A percentile compares a stretch with the other conserved stretches of the same genome.
Conservation (phyloP, 2,329 filamentous ascomycete genomes). For the Aspergillus luchuensis region DNA sequence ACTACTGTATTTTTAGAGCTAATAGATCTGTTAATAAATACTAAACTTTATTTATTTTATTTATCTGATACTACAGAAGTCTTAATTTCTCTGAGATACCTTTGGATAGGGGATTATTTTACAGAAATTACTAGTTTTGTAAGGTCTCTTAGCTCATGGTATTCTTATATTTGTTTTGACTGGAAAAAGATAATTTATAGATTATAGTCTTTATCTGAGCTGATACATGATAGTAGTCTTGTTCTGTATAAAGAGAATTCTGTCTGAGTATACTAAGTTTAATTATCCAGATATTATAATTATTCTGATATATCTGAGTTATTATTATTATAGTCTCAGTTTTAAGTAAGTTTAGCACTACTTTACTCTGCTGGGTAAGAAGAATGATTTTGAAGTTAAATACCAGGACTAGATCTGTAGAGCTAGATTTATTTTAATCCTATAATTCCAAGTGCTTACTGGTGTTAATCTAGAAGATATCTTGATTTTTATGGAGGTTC, state of each 20-base stretch:
- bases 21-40: constrained; percentile 13
- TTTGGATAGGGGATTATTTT: constrained; percentile 8
- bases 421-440: constrained; percentile 33
- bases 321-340: constrained; percentile 59
- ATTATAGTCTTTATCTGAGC: constrained; percentile 59
- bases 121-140: constrained; percentile 27
- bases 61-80: background rate
- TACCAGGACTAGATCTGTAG: constrained; percentile 42
- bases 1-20: constrained; percentile 22
- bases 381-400: constrained; percentile 55
- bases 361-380: constrained; percentile 52
- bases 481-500: constrained; percentile 44
- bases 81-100: background rate
- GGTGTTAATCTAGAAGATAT: constrained; percentile 63
- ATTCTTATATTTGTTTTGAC: constrained; percentile 57
- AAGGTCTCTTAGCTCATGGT: constrained; percentile 56
- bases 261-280: constrained; percentile 59
- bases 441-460: constrained; percentile 43
- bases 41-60: constrained; percentile 17
- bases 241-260: constrained; percentile 61
- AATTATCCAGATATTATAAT: constrained; percentile 63
- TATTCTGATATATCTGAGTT: constrained; percentile 57
- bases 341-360: constrained; percentile 52
- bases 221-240: constrained; percentile 58
- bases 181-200: constrained; percentile 64